A percentile compares a stretch with the other conserved stretches of the same genome.
These are phyloP conservation scores for Gyromitra esculenta DNA, from an alignment of 2,329 filamentous ascomycete genomes.

Conservation along the genomic window DNA sequence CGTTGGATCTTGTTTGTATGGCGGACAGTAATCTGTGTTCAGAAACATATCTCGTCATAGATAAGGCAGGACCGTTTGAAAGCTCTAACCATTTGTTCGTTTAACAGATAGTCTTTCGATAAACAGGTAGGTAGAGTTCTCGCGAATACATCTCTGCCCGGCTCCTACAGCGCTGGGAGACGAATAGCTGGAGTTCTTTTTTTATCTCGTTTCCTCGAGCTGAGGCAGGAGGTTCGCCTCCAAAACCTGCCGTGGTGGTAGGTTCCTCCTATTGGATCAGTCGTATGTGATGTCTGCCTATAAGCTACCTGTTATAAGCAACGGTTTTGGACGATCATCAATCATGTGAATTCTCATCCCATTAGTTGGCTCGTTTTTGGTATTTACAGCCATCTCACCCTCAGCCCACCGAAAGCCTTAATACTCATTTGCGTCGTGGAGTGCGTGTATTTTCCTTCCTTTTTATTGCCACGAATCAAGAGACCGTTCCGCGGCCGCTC, in stretches of 20 bases:
- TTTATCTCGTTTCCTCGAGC: slow-evolving; percentile 11
- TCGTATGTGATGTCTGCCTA: not conserved
- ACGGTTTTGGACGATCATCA: slow-evolving; percentile 11
- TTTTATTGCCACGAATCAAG: not conserved
- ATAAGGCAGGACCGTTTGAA: slow-evolving; percentile 38
- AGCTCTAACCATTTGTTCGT: not conserved
- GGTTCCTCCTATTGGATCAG: not conserved
- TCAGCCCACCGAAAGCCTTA: not conserved
- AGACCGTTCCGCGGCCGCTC: not conserved
- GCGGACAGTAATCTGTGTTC: not conserved
- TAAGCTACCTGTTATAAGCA: slow-evolving; percentile 1
- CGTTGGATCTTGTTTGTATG: slow-evolving; percentile 16
- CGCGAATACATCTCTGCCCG: not conserved
- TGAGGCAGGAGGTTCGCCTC: not conserved
- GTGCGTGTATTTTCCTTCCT: not conserved
- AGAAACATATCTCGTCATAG: slow-evolving; percentile 11
- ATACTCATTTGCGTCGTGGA: not conserved
- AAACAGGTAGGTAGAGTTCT: not conserved
- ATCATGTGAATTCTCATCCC: not conserved
- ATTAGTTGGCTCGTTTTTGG: not conserved
- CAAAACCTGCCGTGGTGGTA: not conserved
- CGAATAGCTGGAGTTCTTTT: not conserved
- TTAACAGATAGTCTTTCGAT: slow-evolving; percentile 4
- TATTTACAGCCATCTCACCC: not conserved
- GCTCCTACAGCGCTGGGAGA: not conserved